Conservation (phyloP, 306 rosid genomes). For the Prinsepia uniflora region DNA sequence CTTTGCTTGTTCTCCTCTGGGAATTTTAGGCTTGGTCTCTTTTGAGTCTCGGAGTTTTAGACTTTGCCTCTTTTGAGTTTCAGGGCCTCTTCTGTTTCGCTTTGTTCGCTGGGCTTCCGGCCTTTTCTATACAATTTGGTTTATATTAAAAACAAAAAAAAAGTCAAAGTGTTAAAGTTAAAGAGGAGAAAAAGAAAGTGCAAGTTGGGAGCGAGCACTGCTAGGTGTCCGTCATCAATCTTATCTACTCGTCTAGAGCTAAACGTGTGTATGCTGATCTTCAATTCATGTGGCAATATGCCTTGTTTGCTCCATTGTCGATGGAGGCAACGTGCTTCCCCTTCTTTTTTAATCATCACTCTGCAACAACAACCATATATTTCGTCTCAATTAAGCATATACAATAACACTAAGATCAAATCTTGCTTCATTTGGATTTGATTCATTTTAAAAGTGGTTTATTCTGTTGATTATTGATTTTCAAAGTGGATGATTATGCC, state of each 20-base stretch:
- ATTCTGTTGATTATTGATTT: neutral
- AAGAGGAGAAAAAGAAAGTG: neutral
- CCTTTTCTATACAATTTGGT: too few relatives aligned
- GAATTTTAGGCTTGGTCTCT: too few relatives aligned
- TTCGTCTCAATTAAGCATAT: neutral
- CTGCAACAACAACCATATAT: neutral
- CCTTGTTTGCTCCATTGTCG: slow-evolving; percentile 30
- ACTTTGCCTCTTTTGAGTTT: too few relatives aligned
- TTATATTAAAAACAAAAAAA: too few relatives aligned
- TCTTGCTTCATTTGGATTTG: neutral
- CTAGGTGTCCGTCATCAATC: slow-evolving; percentile 34
- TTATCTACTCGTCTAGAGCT: slow-evolving; percentile 28
- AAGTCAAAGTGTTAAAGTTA: too few relatives aligned
- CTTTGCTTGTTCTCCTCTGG: too few relatives aligned
- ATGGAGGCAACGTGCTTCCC: slow-evolving; percentile 31
- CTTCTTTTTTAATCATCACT: neutral
- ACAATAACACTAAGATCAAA: neutral
- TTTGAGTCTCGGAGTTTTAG: too few relatives aligned
- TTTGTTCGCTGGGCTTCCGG: too few relatives aligned
- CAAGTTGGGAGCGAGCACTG: slow-evolving; percentile 8
- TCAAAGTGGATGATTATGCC: slow-evolving; percentile 12
- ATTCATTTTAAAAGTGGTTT: neutral
- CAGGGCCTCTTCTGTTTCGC: too few relatives aligned
- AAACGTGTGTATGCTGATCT: slow-evolving; percentile 33
- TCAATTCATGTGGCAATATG: slow-evolving; percentile 39